Conservation (phyloP, 768 basidiomycete species). For the Boletus sensibilis region DNA sequence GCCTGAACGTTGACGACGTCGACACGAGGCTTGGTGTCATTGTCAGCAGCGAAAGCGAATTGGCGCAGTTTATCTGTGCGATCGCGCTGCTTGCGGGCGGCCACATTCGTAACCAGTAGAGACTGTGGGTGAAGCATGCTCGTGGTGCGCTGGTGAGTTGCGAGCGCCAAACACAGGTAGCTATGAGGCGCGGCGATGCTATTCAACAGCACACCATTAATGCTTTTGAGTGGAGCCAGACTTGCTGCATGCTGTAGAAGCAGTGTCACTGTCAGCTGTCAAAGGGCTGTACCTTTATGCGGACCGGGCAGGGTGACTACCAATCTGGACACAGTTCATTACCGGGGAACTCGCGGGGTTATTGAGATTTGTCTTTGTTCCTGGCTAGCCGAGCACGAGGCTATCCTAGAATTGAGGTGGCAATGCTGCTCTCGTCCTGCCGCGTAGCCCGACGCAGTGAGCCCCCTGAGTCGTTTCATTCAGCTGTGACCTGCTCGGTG, state of each 20-base stretch:
- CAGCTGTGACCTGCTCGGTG: not conserved
- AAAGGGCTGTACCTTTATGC: conserved; percentile 2
- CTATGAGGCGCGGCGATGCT: conserved; percentile 1
- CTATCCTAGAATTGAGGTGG: too few species aligned
- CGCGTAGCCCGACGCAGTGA: not conserved
- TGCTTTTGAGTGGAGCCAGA: conserved; percentile 3
- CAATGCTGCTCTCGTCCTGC: not conserved
- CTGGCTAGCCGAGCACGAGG: not conserved
- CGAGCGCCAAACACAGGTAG: not conserved
- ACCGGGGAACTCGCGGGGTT: not conserved
- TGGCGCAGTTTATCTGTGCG: conserved; percentile 19
- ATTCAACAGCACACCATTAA: not conserved
- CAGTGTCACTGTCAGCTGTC: conserved; percentile 1
- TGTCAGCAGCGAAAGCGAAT: not conserved
- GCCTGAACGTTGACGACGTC: conserved; percentile 21
- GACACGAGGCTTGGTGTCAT: not conserved
- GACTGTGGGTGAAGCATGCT: conserved; percentile 9
- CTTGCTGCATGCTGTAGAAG: conserved; percentile 14
- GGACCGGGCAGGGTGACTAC: not conserved
- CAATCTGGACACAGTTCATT: not conserved
- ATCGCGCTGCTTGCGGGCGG: conserved; percentile 25
- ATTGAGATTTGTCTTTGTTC: not conserved
- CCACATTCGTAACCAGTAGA: conserved; percentile 7
- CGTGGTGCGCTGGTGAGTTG: not conserved
- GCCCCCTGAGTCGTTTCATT: not conserved